Percentiles rank a stretch among this genome's conserved stretches.
These are phyloP conservation scores for Torulaspora pretoriensis DNA, from an alignment of 1,139 yeast genomes.

Conservation along the genomic window DNA sequence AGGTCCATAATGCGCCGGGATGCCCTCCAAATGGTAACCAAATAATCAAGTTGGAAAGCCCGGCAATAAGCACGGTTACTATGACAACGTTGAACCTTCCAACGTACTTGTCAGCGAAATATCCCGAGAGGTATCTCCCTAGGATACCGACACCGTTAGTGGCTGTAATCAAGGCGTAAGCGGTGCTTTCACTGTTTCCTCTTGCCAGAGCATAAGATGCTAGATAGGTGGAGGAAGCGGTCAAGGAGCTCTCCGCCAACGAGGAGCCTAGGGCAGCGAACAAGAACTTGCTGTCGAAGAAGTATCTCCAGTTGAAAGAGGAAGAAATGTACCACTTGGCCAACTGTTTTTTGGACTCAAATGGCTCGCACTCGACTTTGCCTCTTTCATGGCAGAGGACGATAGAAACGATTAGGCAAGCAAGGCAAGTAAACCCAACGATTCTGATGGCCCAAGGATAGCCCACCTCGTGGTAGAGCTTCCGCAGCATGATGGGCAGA, in stretches of 20 bases:
- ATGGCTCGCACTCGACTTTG: slow-evolving; percentile 26
- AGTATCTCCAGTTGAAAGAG: slow-evolving; percentile 36
- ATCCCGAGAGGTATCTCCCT: slow-evolving; percentile 57
- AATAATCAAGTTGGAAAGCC: slow-evolving; percentile 35
- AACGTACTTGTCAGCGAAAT: slow-evolving; percentile 47
- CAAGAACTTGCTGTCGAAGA: slow-evolving; percentile 41
- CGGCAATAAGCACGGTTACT: slow-evolving; percentile 41
- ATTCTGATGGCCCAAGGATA: slow-evolving; percentile 60
- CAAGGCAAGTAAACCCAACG: slow-evolving; percentile 47
- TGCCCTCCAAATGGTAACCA: slow-evolving; percentile 40
- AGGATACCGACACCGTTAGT: slow-evolving; percentile 56
- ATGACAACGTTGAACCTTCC: slow-evolving; percentile 58
- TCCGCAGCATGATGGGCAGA: slow-evolving; percentile 56
- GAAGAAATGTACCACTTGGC: slow-evolving; percentile 30
- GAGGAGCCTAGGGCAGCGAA: slow-evolving; percentile 43
- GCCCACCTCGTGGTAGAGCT: slow-evolving; percentile 50
- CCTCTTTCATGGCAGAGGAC: slow-evolving; percentile 48
- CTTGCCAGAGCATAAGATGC: slow-evolving; percentile 30
- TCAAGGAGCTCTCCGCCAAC: slow-evolving; percentile 52
- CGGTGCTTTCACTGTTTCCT: slow-evolving; percentile 50
- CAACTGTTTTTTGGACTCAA: slow-evolving; percentile 23
- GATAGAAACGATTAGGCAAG: slow-evolving; percentile 41
- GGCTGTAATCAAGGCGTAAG: slow-evolving; percentile 52
- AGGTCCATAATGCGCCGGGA: slow-evolving; percentile 35
- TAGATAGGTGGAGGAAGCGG: slow-evolving; percentile 40